These are phyloP conservation scores for Pseudogymnoascus sp. DNA, from an alignment of 2,329 filamentous ascomycete species.

Conservation along the genomic window DNA sequence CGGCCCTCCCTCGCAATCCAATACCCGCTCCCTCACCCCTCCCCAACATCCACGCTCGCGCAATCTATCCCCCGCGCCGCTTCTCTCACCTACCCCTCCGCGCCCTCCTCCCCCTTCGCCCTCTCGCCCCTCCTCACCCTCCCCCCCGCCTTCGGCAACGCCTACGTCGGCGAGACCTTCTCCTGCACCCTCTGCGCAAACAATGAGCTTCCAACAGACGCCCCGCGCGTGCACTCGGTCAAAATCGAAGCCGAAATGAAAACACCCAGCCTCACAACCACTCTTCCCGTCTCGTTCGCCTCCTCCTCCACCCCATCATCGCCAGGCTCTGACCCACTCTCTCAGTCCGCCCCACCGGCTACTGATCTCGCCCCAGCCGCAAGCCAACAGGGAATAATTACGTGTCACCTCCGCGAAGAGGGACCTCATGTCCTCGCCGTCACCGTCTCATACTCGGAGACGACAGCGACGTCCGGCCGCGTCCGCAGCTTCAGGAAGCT, in stretches of 20 bases:
- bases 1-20: constrained; percentile 69
- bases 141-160: constrained; percentile 83
- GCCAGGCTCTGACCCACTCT: constrained; percentile 12
- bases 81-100: constrained; percentile 63
- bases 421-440: constrained; percentile 90
- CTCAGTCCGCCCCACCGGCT: constrained; percentile 16
- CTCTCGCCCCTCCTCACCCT: constrained; percentile 66
- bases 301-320: constrained; percentile 18
- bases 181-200: constrained; percentile 94
- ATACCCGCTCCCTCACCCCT: constrained; percentile 50
- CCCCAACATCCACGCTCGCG: constrained; percentile 36
- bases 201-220: constrained; percentile 54
- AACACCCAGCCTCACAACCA: constrained; percentile 56
- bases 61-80: constrained; percentile 39
- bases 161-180: constrained; percentile 93
- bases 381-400: constrained; percentile 72
- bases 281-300: constrained; percentile 59
- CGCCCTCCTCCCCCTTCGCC: constrained; percentile 36
- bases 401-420: constrained; percentile 86
- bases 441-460: constrained; percentile 90
- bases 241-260: constrained; percentile 91
- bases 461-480: constrained; percentile 58
- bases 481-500: constrained; percentile 86
- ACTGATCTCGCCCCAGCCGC: constrained; percentile 51
- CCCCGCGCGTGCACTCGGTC: constrained; percentile 48